Evolutionary conservation across 2,329 filamentous ascomycete genomes (phyloP).

Genomic region (Didymella keratinophila): DNA sequence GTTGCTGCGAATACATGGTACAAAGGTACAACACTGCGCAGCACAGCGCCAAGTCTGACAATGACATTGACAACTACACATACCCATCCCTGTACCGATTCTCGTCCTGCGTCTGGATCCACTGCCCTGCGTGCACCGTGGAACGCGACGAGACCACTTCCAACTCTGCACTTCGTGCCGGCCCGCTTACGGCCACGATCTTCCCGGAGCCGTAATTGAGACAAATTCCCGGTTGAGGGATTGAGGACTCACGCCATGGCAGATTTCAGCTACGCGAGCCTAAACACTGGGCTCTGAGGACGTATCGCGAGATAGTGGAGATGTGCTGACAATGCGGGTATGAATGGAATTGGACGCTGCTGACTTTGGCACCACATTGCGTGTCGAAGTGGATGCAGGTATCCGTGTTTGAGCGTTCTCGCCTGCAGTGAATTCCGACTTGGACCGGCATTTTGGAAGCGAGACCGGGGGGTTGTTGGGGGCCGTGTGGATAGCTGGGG

Average conservation of each 20-base stretch:
- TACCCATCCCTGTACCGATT: slow-evolving; percentile 13
- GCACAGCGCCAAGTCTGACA: slow-evolving; percentile 17
- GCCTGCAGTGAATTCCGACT: slow-evolving; percentile 23
- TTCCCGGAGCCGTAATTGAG: slow-evolving; percentile 29
- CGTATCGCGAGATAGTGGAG: not conserved
- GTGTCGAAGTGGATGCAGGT: not conserved
- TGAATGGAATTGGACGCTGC: not conserved
- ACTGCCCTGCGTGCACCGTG: slow-evolving; percentile 27
- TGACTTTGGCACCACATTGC: slow-evolving; percentile 13
- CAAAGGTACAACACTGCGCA: slow-evolving; percentile 1
- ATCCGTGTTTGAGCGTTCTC: slow-evolving; percentile 6
- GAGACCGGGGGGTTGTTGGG: slow-evolving; percentile 16
- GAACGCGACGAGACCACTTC: slow-evolving; percentile 18
- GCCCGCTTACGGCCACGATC: slow-evolving; percentile 16
- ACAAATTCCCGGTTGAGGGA: slow-evolving; percentile 24
- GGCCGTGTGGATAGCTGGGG: slow-evolving; percentile 5
- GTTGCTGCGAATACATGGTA: slow-evolving; percentile 1
- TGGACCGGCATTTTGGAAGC: slow-evolving; percentile 23
- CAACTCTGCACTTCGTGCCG: slow-evolving; percentile 9
- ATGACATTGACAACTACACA: slow-evolving; percentile 21
- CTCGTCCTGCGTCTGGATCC: slow-evolving; percentile 27
- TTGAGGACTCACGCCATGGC: slow-evolving; percentile 4
- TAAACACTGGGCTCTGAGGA: slow-evolving; percentile 3
- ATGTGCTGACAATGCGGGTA: slow-evolving; percentile 7
- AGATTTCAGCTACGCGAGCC: slow-evolving; percentile 1